Evolutionary conservation across 1,284 basidiomycete species (phyloP), one percentile per base, ranked within the genome.

Genomic region (Clitocybe nebularis): DNA sequence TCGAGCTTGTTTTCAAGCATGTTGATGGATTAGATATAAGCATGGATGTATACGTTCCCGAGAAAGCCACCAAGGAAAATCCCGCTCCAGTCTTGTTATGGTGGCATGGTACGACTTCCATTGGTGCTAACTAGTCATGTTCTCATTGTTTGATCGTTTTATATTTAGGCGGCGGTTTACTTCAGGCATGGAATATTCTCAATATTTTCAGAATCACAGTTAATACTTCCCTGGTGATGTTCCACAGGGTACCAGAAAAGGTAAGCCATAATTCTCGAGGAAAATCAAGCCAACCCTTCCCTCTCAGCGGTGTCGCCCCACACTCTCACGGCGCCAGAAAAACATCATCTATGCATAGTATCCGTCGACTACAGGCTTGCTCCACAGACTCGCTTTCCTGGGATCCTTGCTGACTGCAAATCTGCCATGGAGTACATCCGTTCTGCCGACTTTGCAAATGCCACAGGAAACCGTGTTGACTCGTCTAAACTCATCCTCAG

Each of bases 361-460:
- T 64, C 62, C 11, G 51, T 60, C 2, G 66, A 68, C 45, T 68
- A 68, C 39, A 58, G 66, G 1, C 59, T 67, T 4, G 66, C 66
- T 0, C 66, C 65, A 7, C 66, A 68, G 50, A 62, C 62, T 2
- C 57, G 62, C 14, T 42, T 68, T 6, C 66, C 66, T 2, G 57
- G 46, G 0, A 64, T 68, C 13, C 54, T 67, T 3, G 49, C 61
- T 1, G 66, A 68, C 43, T 66, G 63, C 43, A 53, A 52, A 33
- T 53, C 54, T 6, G 63, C 66, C 11, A 48, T 67, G 41, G 53
- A 56, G 16, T 67, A 59, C 44, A 36, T 67, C n/a, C 52, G 48
- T 10, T 57, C 59, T 1, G 25, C 49, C 0, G 43, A 44, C 4
- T 67, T 67, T 40, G 46, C 48, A 1, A 36, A 30, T 2, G 58